Percentiles rank a stretch among this genome's conserved stretches.
Conservation (phyloP, 2,329 filamentous ascomycete species). For the Alternaria solani region DNA sequence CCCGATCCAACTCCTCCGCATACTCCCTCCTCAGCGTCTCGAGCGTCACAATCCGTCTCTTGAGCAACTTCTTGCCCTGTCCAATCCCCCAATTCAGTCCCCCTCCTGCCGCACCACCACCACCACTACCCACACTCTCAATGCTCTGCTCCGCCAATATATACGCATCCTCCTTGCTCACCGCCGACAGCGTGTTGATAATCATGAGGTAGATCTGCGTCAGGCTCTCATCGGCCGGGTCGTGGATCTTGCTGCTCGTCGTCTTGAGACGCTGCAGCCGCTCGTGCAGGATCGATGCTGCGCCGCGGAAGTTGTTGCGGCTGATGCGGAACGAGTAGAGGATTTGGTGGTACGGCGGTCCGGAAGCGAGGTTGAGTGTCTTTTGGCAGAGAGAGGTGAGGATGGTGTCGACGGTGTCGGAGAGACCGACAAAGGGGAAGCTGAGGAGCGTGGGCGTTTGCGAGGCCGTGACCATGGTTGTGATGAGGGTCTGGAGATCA, state of each 20-base stretch:
- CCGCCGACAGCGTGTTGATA: slow-evolving; percentile 91
- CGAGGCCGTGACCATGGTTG: slow-evolving; percentile 42
- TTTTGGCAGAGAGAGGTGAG: slow-evolving; percentile 75
- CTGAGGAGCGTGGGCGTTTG: slow-evolving; percentile 64
- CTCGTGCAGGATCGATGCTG: slow-evolving; percentile 65
- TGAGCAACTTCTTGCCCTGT: slow-evolving; percentile 53
- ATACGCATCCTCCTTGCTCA: slow-evolving; percentile 83
- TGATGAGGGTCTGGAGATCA: slow-evolving; percentile 72
- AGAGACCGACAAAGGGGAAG: slow-evolving; percentile 80
- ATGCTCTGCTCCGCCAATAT: slow-evolving; percentile 66
- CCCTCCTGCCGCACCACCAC: background rate
- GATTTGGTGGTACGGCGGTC: slow-evolving; percentile 82
- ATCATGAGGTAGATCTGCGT: slow-evolving; percentile 85
- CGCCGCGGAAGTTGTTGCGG: slow-evolving; percentile 85
- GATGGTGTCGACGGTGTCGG: slow-evolving; percentile 79
- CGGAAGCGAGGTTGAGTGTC: slow-evolving; percentile 68
- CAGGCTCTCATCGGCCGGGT: slow-evolving; percentile 62
- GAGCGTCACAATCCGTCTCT: slow-evolving; percentile 82
- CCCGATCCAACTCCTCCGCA: slow-evolving; percentile 85
- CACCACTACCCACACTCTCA: slow-evolving; percentile 53
- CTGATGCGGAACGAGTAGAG: slow-evolving; percentile 90
- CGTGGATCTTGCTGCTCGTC: slow-evolving; percentile 49
- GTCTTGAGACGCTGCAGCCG: slow-evolving; percentile 62
- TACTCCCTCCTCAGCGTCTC: slow-evolving; percentile 89
- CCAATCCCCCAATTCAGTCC: slow-evolving; percentile 2